phyloP scores from a whole-genome alignment of 495 filamentous ascomycete genomes.

The Daldinia loculata region DNA sequence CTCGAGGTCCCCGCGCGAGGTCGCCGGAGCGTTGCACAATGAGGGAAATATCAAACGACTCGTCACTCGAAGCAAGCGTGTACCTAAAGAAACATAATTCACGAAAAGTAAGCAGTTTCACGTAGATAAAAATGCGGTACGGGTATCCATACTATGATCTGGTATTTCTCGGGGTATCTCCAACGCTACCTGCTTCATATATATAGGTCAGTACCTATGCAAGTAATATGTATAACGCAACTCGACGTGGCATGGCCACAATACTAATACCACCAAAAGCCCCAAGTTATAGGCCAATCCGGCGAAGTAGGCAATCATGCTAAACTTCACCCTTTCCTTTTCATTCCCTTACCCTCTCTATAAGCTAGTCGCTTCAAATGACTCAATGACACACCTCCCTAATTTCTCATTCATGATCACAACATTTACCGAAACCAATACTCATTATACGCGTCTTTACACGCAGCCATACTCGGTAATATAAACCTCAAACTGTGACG shows the following conservation, averaged over 20 bases:
- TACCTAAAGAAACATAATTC: neutral
- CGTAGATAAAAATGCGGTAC: neutral
- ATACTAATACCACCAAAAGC: neutral
- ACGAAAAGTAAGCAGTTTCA: neutral
- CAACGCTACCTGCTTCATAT: constrained; percentile 7
- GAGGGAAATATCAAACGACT: neutral
- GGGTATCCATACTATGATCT: neutral
- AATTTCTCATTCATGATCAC: neutral
- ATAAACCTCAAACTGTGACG: constrained; percentile 18
- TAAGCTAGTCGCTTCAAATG: neutral
- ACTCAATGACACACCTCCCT: neutral
- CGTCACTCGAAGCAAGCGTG: neutral
- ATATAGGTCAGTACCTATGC: neutral
- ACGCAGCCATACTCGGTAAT: neutral
- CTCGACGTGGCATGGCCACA: neutral
- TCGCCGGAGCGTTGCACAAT: neutral
- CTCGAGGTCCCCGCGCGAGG: neutral
- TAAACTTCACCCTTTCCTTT: neutral
- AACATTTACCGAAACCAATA: neutral
- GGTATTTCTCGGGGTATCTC: constrained; percentile 17
- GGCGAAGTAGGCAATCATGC: neutral
- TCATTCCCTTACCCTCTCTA: neutral
- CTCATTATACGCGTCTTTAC: neutral
- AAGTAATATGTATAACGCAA: constrained; percentile 1
- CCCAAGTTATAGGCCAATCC: neutral